Conservation (phyloP, 2,329 filamentous ascomycete species). For the Stagonosporopsis cucurbitacearum region DNA sequence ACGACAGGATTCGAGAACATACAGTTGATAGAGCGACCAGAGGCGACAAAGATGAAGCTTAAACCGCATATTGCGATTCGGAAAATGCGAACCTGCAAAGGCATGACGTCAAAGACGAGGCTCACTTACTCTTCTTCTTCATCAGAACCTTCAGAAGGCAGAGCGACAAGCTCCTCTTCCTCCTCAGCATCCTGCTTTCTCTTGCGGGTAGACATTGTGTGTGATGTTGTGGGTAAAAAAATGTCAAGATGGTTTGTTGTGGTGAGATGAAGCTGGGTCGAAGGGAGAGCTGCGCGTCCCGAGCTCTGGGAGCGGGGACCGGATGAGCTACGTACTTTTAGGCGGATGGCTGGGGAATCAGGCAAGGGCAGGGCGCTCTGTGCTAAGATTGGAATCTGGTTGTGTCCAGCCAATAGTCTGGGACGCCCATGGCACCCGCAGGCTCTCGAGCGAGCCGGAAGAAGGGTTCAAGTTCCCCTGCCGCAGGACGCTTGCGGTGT, state of each 20-base stretch:
- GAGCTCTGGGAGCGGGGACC: constrained; percentile 33
- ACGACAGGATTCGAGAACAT: constrained; percentile 12
- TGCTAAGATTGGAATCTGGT: constrained; percentile 33
- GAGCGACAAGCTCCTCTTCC: constrained; percentile 53
- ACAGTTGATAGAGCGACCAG: constrained; percentile 15
- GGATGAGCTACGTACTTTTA: constrained; percentile 38
- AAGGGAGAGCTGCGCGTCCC: constrained; percentile 28
- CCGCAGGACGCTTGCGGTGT: constrained; percentile 15
- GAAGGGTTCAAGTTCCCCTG: constrained; percentile 12
- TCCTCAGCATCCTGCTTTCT: constrained; percentile 53
- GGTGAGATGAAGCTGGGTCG: constrained; percentile 26
- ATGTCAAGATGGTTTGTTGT: constrained; percentile 12
- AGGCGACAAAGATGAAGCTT: constrained; percentile 31
- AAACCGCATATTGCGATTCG: constrained; percentile 28
- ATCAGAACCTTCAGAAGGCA: constrained; percentile 53
- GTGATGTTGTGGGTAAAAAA: constrained; percentile 4
- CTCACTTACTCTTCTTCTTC: constrained; percentile 54
- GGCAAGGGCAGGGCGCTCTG: constrained; percentile 36
- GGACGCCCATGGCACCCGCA: constrained; percentile 28
- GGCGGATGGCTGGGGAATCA: constrained; percentile 38
- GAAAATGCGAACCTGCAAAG: constrained; percentile 23
- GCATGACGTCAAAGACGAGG: constrained; percentile 48
- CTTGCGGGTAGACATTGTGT: constrained; percentile 53
- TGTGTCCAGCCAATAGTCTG: constrained; percentile 36
- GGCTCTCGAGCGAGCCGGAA: constrained; percentile 14